These are phyloP conservation scores for Lithospermum erythrorhizon DNA, from an alignment of 257 asterid species.

Conservation along the genomic window DNA sequence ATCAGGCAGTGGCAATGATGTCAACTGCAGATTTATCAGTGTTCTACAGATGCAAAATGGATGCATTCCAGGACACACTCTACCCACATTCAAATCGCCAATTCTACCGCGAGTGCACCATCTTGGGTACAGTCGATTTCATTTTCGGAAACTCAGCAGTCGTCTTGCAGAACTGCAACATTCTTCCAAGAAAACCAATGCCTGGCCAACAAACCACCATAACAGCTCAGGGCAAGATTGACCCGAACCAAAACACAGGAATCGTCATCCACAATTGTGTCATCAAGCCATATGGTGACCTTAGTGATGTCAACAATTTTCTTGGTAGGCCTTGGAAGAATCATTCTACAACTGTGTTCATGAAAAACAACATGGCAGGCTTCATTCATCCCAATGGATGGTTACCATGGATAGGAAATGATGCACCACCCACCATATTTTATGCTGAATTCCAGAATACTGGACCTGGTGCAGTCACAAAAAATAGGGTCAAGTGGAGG, in stretches of 20 bases:
- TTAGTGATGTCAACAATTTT: constrained; percentile 38
- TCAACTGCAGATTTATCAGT: constrained; percentile 30
- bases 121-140: constrained; percentile 47
- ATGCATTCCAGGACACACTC: constrained; percentile 45
- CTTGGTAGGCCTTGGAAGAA: constrained; percentile 90
- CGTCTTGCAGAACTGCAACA: constrained; percentile 43
- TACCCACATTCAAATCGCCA: constrained; percentile 38
- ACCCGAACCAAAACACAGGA: constrained; percentile 55
- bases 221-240: constrained; percentile 37
- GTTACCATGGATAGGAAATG: constrained; percentile 78
- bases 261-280: constrained; percentile 66
- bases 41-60: constrained; percentile 33
- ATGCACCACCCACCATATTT: constrained; percentile 61
- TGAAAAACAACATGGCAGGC: constrained; percentile 28
- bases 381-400: constrained; percentile 61
- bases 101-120: constrained; percentile 37
- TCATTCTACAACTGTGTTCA: constrained; percentile 54
- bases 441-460: constrained; percentile 54
- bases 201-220: constrained; percentile 35
- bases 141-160: constrained; percentile 45
- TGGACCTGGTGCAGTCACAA: constrained; percentile 59
- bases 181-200: constrained; percentile 25
- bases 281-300: constrained; percentile 43
- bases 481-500: constrained; percentile 59
- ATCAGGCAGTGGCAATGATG: constrained; percentile 41